phyloP scores from a whole-genome alignment of 352 stramenopile genomes.

The Pythium grandisporangium region DNA sequence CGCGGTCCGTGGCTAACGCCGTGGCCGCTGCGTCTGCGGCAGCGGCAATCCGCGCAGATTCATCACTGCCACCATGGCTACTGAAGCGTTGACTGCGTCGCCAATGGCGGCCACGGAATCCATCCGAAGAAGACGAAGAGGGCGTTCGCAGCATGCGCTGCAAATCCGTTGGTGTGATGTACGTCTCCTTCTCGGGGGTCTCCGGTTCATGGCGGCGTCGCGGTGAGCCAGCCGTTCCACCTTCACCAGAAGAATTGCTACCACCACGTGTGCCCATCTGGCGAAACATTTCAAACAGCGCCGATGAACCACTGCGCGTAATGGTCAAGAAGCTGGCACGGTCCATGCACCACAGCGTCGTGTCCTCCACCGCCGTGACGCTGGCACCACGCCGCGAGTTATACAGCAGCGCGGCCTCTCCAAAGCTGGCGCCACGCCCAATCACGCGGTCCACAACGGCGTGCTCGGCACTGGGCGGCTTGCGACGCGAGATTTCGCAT shows the following conservation, averaged over 20 bases:
- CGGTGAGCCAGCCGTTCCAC: too few relatives aligned
- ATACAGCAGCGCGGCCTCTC: slow-evolving; percentile 95
- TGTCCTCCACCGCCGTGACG: slow-evolving; percentile 75
- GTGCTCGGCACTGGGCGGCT: slow-evolving; percentile 33
- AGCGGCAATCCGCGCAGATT: neutral
- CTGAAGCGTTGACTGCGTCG: too few relatives aligned
- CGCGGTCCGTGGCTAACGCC: slow-evolving; percentile 20
- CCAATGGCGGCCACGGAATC: too few relatives aligned
- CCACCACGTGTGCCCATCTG: slow-evolving; percentile 49
- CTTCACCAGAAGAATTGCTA: too few relatives aligned
- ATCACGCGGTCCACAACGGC: slow-evolving; percentile 67
- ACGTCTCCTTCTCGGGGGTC: slow-evolving; percentile 32
- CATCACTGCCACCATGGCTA: slow-evolving; percentile 3
- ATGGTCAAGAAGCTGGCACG: slow-evolving; percentile 79
- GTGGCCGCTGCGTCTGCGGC: neutral
- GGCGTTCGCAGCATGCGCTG: slow-evolving; percentile 37
- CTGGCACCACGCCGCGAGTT: slow-evolving; percentile 92
- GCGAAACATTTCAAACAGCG: slow-evolving; percentile 66
- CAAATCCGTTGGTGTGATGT: slow-evolving; percentile 46
- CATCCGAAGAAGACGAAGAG: too few relatives aligned
- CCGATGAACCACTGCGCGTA: slow-evolving; percentile 68
- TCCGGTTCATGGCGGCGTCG: too few relatives aligned
- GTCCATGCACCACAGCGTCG: slow-evolving; percentile 92
- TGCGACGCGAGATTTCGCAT: slow-evolving; percentile 66
- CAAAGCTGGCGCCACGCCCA: slow-evolving; percentile 79